These are phyloP conservation scores for Medicago lupulina DNA, from an alignment of 306 rosid species.

Conservation along the genomic window DNA sequence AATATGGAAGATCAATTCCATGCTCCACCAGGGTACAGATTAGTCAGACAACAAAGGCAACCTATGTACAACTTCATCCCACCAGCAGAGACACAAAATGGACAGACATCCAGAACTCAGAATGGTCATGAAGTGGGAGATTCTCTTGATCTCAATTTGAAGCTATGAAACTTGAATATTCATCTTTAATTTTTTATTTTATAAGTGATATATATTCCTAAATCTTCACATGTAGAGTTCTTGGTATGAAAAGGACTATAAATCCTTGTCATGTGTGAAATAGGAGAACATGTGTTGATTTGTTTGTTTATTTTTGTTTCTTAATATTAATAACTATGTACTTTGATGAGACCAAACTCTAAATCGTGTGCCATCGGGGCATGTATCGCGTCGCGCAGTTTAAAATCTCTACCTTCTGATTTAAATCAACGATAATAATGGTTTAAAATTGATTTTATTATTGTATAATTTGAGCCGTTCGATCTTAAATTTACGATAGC, in stretches of 20 bases:
- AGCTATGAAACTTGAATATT: constrained; percentile 53
- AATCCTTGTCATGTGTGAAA: constrained; percentile 57
- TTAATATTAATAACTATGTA: constrained; percentile 9
- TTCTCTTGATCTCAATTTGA: constrained; percentile 76
- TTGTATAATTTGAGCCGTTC: not conserved
- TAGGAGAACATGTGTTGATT: constrained; percentile 37
- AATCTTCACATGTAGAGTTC: constrained; percentile 51
- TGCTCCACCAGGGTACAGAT: constrained; percentile 38
- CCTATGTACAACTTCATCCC: constrained; percentile 61
- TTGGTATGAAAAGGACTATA: constrained; percentile 44
- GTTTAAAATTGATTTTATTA: not conserved
- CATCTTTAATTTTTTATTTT: constrained; percentile 14
- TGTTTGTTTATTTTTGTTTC: constrained; percentile 27
- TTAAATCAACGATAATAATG: not conserved
- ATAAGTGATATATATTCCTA: constrained; percentile 46
- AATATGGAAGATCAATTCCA: constrained; percentile 45
- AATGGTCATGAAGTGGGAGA: constrained; percentile 51
- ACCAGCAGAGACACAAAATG: constrained; percentile 49
- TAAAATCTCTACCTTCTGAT: not conserved
- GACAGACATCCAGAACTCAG: constrained; percentile 45
- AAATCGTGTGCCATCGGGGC: not conserved
- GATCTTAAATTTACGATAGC: not conserved
- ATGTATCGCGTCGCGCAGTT: not conserved
- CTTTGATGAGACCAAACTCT: constrained; percentile 36
- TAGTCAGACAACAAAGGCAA: constrained; percentile 49